Percentiles rank a stretch among this genome's conserved stretches.
Conservation (phyloP, 257 asterid species). For the Linaria vulgaris region DNA sequence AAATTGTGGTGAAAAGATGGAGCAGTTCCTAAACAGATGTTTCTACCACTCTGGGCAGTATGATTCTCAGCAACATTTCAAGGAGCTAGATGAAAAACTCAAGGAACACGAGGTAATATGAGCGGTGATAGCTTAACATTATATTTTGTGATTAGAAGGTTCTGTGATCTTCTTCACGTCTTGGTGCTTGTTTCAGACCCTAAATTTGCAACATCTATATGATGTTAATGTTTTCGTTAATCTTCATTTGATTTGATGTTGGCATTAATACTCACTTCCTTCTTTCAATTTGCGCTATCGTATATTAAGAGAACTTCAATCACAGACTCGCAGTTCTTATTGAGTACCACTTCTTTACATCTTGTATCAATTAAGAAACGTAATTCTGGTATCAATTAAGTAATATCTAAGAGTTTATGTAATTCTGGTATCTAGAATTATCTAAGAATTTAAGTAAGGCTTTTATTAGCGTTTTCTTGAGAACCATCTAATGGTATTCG, state of each 20-base stretch:
- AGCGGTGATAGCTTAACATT: too few species aligned
- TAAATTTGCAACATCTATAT: too few species aligned
- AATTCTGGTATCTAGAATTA: too few species aligned
- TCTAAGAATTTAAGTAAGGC: too few species aligned
- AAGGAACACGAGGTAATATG: slow-evolving; percentile 82
- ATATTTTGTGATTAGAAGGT: background rate
- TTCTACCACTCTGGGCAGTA: slow-evolving; percentile 92
- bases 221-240: background rate
- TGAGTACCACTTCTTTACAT: background rate
- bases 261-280: background rate
- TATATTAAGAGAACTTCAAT: too few species aligned
- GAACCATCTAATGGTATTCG: background rate
- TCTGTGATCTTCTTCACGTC: background rate
- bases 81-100: slow-evolving; percentile 70
- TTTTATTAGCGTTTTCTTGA: background rate
- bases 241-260: slow-evolving; percentile 13
- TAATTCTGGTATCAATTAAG: background rate
- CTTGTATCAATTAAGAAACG: background rate
- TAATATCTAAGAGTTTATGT: background rate
- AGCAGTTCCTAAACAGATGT: slow-evolving; percentile 77
- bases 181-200: slow-evolving; percentile 10
- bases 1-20: slow-evolving; percentile 92
- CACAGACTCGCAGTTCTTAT: too few species aligned
- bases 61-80: slow-evolving; percentile 67
- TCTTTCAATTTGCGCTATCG: slow-evolving; percentile 7